Percentiles rank a stretch among this genome's conserved stretches.
Evolutionary conservation across 1,284 basidiomycete genomes (phyloP).

Genomic region (Neonothopanus nambi): DNA sequence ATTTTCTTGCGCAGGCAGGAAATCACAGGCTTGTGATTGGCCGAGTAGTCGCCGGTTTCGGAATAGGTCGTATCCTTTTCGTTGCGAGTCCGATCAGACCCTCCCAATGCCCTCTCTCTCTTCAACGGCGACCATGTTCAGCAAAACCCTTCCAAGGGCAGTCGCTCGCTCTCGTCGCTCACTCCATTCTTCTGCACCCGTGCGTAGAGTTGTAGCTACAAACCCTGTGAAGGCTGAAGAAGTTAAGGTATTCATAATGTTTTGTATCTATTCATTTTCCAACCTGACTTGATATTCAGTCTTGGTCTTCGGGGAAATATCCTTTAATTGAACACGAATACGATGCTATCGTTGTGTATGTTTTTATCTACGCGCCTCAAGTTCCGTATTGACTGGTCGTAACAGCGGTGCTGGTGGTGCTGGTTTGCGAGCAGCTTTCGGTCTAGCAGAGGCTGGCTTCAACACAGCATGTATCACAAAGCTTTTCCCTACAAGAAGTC

Average conservation of each 20-base stretch:
- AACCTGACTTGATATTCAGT: conserved; percentile 40
- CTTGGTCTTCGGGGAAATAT: conserved; percentile 84
- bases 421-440: conserved; percentile 97
- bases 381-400: conserved; percentile 12
- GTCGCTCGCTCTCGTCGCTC: conserved; percentile 50
- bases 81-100: not conserved
- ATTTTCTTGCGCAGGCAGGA: conserved; percentile 18
- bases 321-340: conserved; percentile 98
- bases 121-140: conserved; percentile 39
- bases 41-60: not conserved
- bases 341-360: conserved; percentile 95
- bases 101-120: conserved; percentile 12
- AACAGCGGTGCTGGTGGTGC: conserved; percentile 95
- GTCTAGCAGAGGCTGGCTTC: conserved; percentile 97
- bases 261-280: conserved; percentile 16
- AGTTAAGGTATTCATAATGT: conserved; percentile 62
- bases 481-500: conserved; percentile 98
- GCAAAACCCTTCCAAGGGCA: conserved; percentile 42
- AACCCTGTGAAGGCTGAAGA: conserved; percentile 84
- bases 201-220: conserved; percentile 67
- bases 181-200: conserved; percentile 63
- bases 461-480: conserved; percentile 99
- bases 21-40: conserved; percentile 48
- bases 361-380: conserved; percentile 20
- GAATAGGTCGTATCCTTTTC: not conserved